Conservation (phyloP, 2,329 filamentous ascomycete species). For the Metarhizium humberi region DNA sequence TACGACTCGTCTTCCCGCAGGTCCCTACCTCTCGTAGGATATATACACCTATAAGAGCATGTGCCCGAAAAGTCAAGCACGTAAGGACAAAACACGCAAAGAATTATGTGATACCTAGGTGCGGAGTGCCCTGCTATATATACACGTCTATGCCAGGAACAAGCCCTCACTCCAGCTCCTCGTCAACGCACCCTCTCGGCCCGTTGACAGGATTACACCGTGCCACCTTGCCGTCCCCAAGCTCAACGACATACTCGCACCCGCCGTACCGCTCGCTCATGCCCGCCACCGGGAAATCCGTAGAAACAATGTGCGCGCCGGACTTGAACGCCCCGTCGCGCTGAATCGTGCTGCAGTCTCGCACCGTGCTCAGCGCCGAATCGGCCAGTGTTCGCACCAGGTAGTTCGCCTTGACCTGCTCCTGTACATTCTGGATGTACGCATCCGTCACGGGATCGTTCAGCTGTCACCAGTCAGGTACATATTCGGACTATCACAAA, state of each 20-base stretch:
- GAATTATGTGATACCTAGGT: no score
- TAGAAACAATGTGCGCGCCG: constrained; percentile 40
- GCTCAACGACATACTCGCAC: constrained; percentile 29
- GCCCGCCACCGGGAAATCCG: constrained; percentile 37
- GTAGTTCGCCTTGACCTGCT: constrained; percentile 35
- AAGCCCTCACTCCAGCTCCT: constrained; percentile 3
- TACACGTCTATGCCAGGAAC: neutral
- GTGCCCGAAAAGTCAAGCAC: no score
- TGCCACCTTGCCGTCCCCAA: constrained; percentile 15
- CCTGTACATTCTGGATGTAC: constrained; percentile 29
- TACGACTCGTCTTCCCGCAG: no score
- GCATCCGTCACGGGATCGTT: constrained; percentile 29
- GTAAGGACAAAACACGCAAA: no score
- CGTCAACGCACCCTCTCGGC: constrained; percentile 10
- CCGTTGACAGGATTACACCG: constrained; percentile 23
- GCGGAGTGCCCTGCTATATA: no score
- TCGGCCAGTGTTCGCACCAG: constrained; percentile 40
- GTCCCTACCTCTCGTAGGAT: no score
- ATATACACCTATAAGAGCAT: no score
- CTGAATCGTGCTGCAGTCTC: constrained; percentile 26
- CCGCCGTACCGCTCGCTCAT: constrained; percentile 33
- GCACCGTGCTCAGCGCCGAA: constrained; percentile 32
- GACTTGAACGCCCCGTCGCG: constrained; percentile 24
- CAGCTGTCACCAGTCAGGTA: constrained; percentile 17
- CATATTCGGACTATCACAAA: no score